phyloP scores from a whole-genome alignment of 768 basidiomycete species.

The Suillus bovinus region DNA sequence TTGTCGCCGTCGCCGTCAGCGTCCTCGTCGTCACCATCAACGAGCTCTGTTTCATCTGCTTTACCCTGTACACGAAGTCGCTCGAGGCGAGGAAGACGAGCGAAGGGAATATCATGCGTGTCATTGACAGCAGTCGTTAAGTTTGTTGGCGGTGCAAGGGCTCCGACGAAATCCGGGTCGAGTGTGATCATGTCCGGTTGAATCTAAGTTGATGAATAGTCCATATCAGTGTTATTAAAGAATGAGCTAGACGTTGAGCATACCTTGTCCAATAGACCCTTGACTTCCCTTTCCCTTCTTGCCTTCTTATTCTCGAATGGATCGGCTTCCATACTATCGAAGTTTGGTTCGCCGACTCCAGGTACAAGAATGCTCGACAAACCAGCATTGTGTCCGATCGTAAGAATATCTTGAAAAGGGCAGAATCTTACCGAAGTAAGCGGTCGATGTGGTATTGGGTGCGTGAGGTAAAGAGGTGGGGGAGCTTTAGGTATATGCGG shows the following conservation, averaged over 20 bases:
- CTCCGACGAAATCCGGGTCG: conserved; percentile 75
- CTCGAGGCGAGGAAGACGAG: conserved; percentile 78
- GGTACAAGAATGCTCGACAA: conserved; percentile 88
- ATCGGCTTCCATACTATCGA: conserved; percentile 91
- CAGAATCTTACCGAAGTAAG: conserved; percentile 78
- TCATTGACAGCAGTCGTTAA: conserved; percentile 52
- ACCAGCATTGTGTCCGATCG: conserved; percentile 75
- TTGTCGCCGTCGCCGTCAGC: conserved; percentile 35
- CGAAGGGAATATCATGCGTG: conserved; percentile 55
- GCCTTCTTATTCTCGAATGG: conserved; percentile 87
- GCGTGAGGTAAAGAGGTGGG: conserved; percentile 88
- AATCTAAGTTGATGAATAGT: conserved; percentile 48
- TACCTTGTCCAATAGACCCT: conserved; percentile 87
- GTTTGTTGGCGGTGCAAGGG: conserved; percentile 60
- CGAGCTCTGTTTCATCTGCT: conserved; percentile 65
- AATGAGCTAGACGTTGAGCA: conserved; percentile 6
- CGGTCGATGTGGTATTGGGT: conserved; percentile 79
- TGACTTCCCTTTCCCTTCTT: conserved; percentile 88
- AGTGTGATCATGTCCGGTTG: conserved; percentile 91
- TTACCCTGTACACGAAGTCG: conserved; percentile 73
- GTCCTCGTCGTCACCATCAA: conserved; percentile 35
- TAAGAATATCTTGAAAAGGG: conserved; percentile 86
- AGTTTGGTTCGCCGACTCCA: conserved; percentile 92
- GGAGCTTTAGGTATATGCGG: conserved; percentile 46
- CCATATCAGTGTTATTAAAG: conserved; percentile 9